These are phyloP conservation scores for Thalia dealbata DNA, from an alignment of 176 grass and related monocot genomes.

Conservation along the genomic window DNA sequence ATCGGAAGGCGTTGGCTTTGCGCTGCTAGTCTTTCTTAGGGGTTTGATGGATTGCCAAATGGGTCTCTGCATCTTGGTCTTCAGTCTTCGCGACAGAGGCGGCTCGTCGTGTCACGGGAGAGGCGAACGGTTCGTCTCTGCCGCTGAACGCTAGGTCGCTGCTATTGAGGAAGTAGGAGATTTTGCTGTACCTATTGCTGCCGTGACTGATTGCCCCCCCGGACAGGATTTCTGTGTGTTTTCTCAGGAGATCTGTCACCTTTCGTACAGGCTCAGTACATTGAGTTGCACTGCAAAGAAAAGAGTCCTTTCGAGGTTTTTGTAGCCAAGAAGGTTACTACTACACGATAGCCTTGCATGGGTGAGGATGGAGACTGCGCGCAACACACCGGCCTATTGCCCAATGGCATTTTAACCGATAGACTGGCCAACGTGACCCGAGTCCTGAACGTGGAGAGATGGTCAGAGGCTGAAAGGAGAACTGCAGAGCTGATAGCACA, in stretches of 20 bases:
- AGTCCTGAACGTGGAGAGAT: conserved; percentile 50
- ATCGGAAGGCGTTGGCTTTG: background rate
- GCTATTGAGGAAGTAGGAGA: background rate
- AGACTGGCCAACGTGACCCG: conserved; percentile 39
- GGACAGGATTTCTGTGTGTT: background rate
- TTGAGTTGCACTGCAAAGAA: background rate
- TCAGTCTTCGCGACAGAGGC: background rate
- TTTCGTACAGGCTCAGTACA: background rate
- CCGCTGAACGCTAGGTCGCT: background rate
- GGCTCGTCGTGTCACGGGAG: background rate
- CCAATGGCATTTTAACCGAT: conserved; percentile 59
- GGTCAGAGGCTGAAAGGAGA: conserved; percentile 43
- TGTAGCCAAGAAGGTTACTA: background rate
- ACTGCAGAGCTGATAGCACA: conserved; percentile 52
- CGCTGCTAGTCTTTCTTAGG: background rate
- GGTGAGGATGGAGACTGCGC: conserved; percentile 22
- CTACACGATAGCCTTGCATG: conserved; percentile 5
- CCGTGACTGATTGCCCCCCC: background rate
- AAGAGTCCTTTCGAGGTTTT: background rate
- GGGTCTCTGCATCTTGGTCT: background rate
- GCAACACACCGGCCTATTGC: conserved; percentile 33
- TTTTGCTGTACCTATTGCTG: background rate
- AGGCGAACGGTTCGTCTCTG: background rate
- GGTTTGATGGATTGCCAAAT: background rate
- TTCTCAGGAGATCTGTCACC: background rate